Conservation (phyloP, 768 basidiomycete species). For the Suillus spraguei region DNA sequence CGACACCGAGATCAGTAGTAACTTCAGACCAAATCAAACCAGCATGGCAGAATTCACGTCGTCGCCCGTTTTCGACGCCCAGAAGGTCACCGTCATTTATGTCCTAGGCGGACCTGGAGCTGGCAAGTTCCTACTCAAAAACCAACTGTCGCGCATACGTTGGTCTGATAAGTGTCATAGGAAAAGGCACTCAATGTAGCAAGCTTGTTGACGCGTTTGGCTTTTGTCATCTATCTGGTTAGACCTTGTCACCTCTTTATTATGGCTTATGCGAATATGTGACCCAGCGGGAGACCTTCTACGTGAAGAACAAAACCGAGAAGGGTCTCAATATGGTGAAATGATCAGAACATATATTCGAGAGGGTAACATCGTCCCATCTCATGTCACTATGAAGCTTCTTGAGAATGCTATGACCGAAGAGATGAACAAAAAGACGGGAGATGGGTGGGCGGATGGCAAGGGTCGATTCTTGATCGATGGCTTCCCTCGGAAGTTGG, state of each 20-base stretch:
- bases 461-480: conserved; percentile 91
- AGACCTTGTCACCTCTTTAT: conserved; percentile 20
- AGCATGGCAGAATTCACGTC: not conserved
- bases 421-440: conserved; percentile 48
- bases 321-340: conserved; percentile 79
- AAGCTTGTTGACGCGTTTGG: conserved; percentile 81
- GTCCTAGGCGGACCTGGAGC: conserved; percentile 98
- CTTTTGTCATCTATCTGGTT: conserved; percentile 94
- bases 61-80: conserved; percentile 53
- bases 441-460: conserved; percentile 68
- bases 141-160: conserved; percentile 10
- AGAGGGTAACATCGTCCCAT: conserved; percentile 93
- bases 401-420: conserved; percentile 89
- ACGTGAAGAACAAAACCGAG: conserved; percentile 89
- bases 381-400: conserved; percentile 95
- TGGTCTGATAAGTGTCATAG: conserved; percentile 40
- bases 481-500: conserved; percentile 98
- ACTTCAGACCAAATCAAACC: not conserved
- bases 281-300: conserved; percentile 91
- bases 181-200: conserved; percentile 95
- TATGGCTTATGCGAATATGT: not conserved
- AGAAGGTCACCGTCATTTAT: conserved; percentile 86
- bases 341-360: conserved; percentile 87
- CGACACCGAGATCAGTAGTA: conserved; percentile 41
- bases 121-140: conserved; percentile 48